Base-by-base conservation (phyloP, 1,284 basidiomycete species). In the Moesziomyces sp. region DNA sequence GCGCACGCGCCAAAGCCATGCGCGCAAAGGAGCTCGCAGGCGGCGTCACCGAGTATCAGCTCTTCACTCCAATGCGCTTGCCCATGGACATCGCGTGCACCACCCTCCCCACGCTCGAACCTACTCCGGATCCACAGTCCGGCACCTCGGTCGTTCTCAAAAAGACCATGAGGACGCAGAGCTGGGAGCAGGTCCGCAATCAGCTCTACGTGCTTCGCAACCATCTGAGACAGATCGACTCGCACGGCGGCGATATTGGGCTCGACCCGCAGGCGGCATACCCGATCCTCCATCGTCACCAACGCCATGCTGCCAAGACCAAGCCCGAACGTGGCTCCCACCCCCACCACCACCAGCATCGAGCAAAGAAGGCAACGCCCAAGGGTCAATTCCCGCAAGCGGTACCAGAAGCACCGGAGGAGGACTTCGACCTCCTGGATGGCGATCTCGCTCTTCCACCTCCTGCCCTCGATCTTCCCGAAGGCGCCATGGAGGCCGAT, bases 1-100 rank as follows among this genome's bases (percentile, higher is more conserved):
- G 66, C 43, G 82, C 81, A 18, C 74, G 82, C 26, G 66, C 72
- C 13, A 83, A 82, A 55, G 82, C 82, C 14, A 63, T 76, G 34
- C 66, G 72, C 11, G 70, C 81, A 13, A 69, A 71, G 34, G 77
- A 81, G 50, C 51, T 77, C 42, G 79, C 82, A 2, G 82, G 82
- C 11, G 82, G 82, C 23, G 58, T 82, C 19, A 84, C 82, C 5
- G 75, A 82, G 52, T 84, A 79, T 34, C 80, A 77, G 23, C 65
- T 84, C 19, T 83, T 80, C 58, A 79, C 79, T 2, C 78, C 81
- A 3, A 73, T 78, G 48, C 59, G 73, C 16, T 58, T 81, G 44
- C 69, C 79, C 23, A 68, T 77, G 60, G 63, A 72, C 34, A 26
- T 66, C 11, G 58, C 48, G n/a, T 60, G 62, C 23, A 64, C 67